Conservation (phyloP, 129 eudicot genomes). For the Flaveria brownii region DNA sequence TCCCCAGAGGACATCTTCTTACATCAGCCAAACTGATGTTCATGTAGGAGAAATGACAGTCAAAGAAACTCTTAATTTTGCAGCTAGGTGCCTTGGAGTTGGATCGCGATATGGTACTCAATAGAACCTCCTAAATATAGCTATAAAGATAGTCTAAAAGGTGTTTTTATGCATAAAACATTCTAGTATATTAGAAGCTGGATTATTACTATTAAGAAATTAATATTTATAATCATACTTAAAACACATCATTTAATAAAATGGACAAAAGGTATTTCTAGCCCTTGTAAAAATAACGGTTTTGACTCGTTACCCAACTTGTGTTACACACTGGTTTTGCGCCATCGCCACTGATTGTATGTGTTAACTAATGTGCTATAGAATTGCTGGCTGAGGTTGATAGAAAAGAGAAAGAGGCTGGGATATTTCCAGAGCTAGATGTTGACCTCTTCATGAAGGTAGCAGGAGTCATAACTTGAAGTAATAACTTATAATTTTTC, state of each 20-base stretch:
- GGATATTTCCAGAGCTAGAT: slow-evolving; percentile 66
- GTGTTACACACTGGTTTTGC: background rate
- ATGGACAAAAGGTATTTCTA: background rate
- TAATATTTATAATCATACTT: no score
- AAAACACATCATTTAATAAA: no score
- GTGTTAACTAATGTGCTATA: slow-evolving; percentile 10
- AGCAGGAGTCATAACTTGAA: slow-evolving; percentile 5
- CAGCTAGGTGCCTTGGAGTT: slow-evolving; percentile 88
- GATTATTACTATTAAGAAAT: no score
- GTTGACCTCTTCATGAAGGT: slow-evolving; percentile 88
- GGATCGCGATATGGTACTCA: slow-evolving; percentile 73
- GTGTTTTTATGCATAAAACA: background rate
- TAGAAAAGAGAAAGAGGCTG: slow-evolving; percentile 61
- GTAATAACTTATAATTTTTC: background rate
- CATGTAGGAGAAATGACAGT: slow-evolving; percentile 83
- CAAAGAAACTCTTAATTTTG: slow-evolving; percentile 79
- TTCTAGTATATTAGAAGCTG: no score
- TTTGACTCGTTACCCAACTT: background rate
- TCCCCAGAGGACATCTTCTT: slow-evolving; percentile 75
- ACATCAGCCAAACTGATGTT: slow-evolving; percentile 84
- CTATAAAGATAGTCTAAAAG: background rate
- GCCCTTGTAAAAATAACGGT: background rate
- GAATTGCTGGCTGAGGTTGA: slow-evolving; percentile 74
- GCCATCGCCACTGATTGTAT: background rate
- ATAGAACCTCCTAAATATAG: background rate